A percentile compares a stretch with the other conserved stretches of the same genome.
phyloP scores from a whole-genome alignment of 2,329 filamentous ascomycete species.

The Colletotrichum kahawae region DNA sequence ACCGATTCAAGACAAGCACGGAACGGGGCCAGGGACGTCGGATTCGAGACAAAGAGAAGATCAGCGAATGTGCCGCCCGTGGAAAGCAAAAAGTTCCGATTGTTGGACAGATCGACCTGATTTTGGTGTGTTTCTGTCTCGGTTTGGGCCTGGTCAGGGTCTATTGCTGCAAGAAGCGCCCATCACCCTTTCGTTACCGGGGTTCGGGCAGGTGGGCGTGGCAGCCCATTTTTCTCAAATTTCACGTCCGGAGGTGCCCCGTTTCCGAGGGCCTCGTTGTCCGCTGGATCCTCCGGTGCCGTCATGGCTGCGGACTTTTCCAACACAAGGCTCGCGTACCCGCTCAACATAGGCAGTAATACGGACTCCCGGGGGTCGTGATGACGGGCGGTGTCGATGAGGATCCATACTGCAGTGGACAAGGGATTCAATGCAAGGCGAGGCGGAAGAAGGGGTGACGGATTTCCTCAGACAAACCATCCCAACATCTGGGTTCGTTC shows the following conservation, averaged over 20 bases:
- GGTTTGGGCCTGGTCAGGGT: not conserved
- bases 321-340: not conserved
- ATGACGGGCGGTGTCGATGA: not conserved
- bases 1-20: not conserved
- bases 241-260: not conserved
- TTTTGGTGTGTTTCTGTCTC: not conserved
- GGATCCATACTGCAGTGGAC: not conserved
- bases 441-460: not conserved
- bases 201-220: not conserved
- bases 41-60: slow-evolving; percentile 10
- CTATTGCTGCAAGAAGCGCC: not conserved
- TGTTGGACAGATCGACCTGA: not conserved
- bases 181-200: not conserved
- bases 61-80: not conserved
- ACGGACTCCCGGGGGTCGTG: not conserved
- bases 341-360: not conserved
- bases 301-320: slow-evolving; percentile 2
- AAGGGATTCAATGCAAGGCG: not conserved
- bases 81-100: not conserved
- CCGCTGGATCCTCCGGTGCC: not conserved
- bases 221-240: not conserved
- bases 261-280: not conserved
- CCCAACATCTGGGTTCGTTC: not conserved
- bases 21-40: slow-evolving; percentile 1
- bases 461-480: not conserved